Evolutionary conservation across 2,329 filamentous ascomycete species (phyloP), one percentile per base, ranked within the genome.

Genomic region (Fusarium oligoseptatum): DNA sequence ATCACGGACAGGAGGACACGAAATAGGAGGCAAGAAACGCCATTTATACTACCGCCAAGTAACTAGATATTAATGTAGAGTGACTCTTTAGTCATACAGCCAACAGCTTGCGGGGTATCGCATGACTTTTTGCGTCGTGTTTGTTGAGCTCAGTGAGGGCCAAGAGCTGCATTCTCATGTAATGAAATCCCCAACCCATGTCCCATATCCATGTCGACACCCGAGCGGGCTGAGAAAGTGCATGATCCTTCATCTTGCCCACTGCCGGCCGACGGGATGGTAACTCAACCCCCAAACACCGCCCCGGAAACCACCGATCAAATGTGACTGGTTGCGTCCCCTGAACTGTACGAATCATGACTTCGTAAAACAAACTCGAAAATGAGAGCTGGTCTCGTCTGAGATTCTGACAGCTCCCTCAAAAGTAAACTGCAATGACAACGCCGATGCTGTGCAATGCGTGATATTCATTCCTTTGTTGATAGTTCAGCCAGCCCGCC

Each of bases 401-500:
- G 39, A 29, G 20, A 22, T 36, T 29, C 32, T 60, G 37, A 32
- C 50, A 69, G 39, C 62, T 52, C 52, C 48, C 62, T 63, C 43
- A 70, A 34, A 60, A 64, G 64, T 57, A 48, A 70, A 50, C 64
- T 71, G 67, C 57, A 63, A 67, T 66, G 64, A 67, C 58, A 81
- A 82, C 81, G 82, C 82, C 82, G 69, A 76, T 81, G 80, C 81
- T 81, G 76, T 82, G 79, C 75, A 77, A 76, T 67, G 69, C 70
- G 67, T 66, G 74, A 76, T 68, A 75, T 43, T 29, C 32, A 50
- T 56, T 60, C 65, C 67, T 36, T 66, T 64, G 43, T 60, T 63
- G 24, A 56, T 60, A 48, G 52, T 63, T 62, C 34, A 57, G 52
- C 60, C 56, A 69, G 37, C 58, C 66, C 56, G 61, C 70, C 67